Conservation (phyloP, 371 early-diverging fungal genomes). For the Umbelopsis sp. region DNA sequence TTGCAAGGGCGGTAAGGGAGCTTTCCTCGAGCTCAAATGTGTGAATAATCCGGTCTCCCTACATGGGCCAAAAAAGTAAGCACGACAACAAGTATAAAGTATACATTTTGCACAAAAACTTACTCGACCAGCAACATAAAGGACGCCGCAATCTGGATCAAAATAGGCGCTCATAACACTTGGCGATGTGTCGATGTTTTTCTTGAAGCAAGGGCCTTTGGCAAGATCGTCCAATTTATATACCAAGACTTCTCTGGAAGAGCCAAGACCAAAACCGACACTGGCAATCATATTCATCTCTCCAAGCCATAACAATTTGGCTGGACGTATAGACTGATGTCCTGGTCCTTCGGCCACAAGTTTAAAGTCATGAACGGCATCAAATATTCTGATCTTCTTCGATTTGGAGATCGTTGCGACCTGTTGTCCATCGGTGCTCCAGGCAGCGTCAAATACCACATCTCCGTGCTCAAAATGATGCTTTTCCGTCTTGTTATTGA, state of each 20-base stretch:
- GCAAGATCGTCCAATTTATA: constrained; percentile 50
- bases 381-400: constrained; percentile 67
- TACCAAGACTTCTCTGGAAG: constrained; percentile 66
- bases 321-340: constrained; percentile 74
- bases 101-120: constrained; percentile 17
- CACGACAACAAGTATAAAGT: too few relatives aligned
- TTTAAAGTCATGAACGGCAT: constrained; percentile 57
- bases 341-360: constrained; percentile 56
- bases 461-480: constrained; percentile 36
- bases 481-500: constrained; percentile 35
- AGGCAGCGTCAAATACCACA: constrained; percentile 57
- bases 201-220: constrained; percentile 39
- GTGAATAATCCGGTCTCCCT: constrained; percentile 62
- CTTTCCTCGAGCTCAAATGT: constrained; percentile 34
- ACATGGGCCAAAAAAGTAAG: background rate
- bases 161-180: constrained; percentile 70
- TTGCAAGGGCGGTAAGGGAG: constrained; percentile 53
- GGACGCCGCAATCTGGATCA: constrained; percentile 67
- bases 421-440: constrained; percentile 67
- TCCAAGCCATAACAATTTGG: constrained; percentile 73
- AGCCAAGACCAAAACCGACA: constrained; percentile 72
- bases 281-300: constrained; percentile 55
- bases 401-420: constrained; percentile 69
- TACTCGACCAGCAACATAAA: constrained; percentile 69
- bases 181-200: constrained; percentile 74